Base-by-base conservation (phyloP, 164 flowering plant species). In the Saururus chinensis region DNA sequence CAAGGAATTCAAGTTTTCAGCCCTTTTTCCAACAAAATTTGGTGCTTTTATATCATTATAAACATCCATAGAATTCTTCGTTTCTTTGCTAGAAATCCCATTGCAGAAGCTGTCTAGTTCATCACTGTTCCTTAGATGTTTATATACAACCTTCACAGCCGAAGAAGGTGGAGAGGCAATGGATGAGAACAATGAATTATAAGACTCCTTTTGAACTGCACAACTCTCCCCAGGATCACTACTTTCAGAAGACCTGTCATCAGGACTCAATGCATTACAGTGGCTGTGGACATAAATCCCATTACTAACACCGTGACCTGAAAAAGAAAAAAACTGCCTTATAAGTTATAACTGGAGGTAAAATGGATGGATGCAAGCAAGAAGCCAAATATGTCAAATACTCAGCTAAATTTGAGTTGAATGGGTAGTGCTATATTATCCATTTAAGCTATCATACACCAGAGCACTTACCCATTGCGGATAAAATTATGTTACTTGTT, bases 91-190 rank as follows among this genome's bases (percentile, higher is more conserved):
- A 42, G 63, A 26, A 45, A 19, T 62, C 23, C 53, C 57, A 22
- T 57, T 65, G 19, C 19, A 7, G 25, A 45, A 63, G 54, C 64
- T 61, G 13, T 64, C 48, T 1, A 63, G 57, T 14, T 67, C 26
- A 45, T 54, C 64, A 19, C 51, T 58, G 64, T 71, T 84, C 60
- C 17, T 12, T 7, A 80, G 19, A 73, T 74, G 78, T 48, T 60
- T 60, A 70, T 77, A 76, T 25, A 74, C 74, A 71, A 82, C 76
- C 70, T 74, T 78, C 40, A 82, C 23, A 61, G 65, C 59, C 8
- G 72, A 61, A 60, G 74, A 52, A 67, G 80, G 65, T 30, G 75
- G 64, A 30, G 52, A 56, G 53, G 59, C 35, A 19, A 20, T 52
- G 61, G 62, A 49, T 26, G 62, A 61, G 54, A 1, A 16, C 42